phyloP scores from a whole-genome alignment of 139 green algal genomes.

The Micractinium sp. region DNA sequence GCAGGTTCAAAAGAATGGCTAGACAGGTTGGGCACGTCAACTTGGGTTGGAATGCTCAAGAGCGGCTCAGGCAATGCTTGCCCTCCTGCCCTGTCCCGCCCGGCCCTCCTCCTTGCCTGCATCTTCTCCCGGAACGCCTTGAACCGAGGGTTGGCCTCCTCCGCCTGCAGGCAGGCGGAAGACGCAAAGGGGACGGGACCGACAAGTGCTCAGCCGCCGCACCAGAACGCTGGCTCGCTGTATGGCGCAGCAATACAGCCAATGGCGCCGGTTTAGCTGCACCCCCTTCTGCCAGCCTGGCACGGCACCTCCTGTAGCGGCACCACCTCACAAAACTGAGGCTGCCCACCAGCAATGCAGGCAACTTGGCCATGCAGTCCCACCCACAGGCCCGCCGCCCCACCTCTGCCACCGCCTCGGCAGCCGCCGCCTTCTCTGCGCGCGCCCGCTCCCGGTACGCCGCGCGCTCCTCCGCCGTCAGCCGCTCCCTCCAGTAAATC shows the following conservation, averaged over 20 bases:
- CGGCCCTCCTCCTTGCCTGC: neutral
- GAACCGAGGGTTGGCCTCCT: constrained; percentile 33
- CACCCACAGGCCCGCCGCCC: neutral
- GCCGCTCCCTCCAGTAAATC: constrained; percentile 31
- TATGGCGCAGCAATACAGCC: too few species aligned
- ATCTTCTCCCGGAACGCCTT: constrained; percentile 32
- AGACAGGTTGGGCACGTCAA: neutral
- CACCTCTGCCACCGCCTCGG: neutral
- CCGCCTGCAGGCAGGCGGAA: neutral
- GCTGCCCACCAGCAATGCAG: neutral
- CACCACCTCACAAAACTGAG: too few species aligned
- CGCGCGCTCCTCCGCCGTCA: constrained; percentile 29
- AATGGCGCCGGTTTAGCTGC: too few species aligned
- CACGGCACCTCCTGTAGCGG: too few species aligned
- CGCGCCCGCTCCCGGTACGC: constrained; percentile 19
- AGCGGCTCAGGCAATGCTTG: neutral
- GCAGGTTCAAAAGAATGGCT: neutral
- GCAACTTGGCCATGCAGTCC: neutral
- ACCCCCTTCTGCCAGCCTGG: too few species aligned
- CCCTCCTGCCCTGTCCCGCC: too few species aligned
- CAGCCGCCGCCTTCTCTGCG: constrained; percentile 5
- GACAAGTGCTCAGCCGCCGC: neutral
- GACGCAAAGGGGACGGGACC: neutral
- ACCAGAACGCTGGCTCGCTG: neutral
- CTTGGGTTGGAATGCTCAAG: neutral